A percentile compares a stretch with the other conserved stretches of the same genome.
These are phyloP conservation scores for Dactylorhiza incarnata DNA, from an alignment of 106 monocot species.

Conservation along the genomic window DNA sequence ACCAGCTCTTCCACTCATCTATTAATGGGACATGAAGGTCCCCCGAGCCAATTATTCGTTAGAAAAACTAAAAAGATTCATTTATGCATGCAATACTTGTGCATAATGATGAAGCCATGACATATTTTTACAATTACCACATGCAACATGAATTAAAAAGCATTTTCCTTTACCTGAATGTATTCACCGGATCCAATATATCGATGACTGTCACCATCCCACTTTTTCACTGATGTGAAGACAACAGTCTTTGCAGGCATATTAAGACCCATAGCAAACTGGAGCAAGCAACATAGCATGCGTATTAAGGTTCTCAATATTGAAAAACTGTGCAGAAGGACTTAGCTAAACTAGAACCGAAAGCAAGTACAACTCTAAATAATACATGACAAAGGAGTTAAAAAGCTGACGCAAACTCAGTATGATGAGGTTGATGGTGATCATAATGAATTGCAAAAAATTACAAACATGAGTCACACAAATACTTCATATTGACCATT, in stretches of 20 bases:
- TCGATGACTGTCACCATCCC: constrained; percentile 96
- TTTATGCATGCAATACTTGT: neutral
- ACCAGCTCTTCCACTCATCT: constrained; percentile 99
- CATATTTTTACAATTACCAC: neutral
- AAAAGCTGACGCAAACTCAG: neutral
- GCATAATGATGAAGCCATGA: neutral
- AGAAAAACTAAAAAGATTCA: neutral
- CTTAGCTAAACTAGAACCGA: neutral
- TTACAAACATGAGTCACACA: neutral
- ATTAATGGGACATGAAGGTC: constrained; percentile 3
- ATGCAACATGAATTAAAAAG: neutral
- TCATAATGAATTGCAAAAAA: neutral
- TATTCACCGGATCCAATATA: constrained; percentile 94
- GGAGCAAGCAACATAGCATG: constrained; percentile 13
- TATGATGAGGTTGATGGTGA: neutral
- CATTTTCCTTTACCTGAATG: constrained; percentile 61
- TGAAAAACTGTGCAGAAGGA: neutral
- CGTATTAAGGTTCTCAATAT: neutral
- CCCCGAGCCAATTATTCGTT: constrained; percentile 6
- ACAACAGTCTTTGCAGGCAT: constrained; percentile 99
- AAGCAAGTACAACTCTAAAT: neutral
- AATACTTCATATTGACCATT: neutral
- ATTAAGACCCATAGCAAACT: constrained; percentile 99
- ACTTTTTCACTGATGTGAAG: constrained; percentile 93
- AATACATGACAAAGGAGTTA: neutral